A percentile compares a stretch with the other conserved stretches of the same genome.
Evolutionary conservation across 768 basidiomycete genomes (phyloP).

Genomic region (Termitomyces sp.): DNA sequence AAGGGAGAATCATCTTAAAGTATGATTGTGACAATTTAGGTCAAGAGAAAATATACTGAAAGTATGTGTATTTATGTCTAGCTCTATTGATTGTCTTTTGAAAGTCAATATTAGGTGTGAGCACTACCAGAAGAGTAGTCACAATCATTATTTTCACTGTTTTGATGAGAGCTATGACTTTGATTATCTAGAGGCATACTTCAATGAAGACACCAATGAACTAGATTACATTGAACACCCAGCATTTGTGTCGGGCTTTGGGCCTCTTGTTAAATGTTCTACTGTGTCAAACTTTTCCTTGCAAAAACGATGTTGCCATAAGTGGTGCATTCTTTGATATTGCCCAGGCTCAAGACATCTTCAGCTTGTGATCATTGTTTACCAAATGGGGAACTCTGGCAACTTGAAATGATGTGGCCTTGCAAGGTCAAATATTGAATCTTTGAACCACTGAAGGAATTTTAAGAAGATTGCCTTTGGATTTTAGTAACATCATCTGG

Average conservation of each 20-base stretch:
- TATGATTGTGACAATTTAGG: background rate
- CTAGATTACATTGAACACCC: constrained; percentile 13
- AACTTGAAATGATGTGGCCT: background rate
- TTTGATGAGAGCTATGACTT: constrained; percentile 10
- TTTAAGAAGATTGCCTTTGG: no score
- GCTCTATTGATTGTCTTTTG: no score
- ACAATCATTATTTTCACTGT: background rate
- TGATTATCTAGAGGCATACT: constrained; percentile 10
- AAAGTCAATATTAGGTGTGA: no score
- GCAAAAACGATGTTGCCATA: background rate
- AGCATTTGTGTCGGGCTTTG: constrained; percentile 9
- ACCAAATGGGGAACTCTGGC: background rate
- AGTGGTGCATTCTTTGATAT: background rate
- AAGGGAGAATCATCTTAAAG: background rate
- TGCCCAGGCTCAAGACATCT: no score
- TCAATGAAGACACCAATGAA: constrained; percentile 12
- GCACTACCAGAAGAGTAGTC: background rate
- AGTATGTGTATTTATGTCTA: background rate
- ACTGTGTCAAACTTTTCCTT: background rate
- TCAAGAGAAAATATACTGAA: background rate
- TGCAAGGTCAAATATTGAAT: background rate
- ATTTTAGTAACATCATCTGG: background rate
- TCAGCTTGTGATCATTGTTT: background rate
- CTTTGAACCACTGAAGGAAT: background rate
- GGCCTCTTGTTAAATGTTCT: constrained; percentile 7